Base-by-base conservation (phyloP, 208 protist species). In the Leishmania lainsoni region DNA sequence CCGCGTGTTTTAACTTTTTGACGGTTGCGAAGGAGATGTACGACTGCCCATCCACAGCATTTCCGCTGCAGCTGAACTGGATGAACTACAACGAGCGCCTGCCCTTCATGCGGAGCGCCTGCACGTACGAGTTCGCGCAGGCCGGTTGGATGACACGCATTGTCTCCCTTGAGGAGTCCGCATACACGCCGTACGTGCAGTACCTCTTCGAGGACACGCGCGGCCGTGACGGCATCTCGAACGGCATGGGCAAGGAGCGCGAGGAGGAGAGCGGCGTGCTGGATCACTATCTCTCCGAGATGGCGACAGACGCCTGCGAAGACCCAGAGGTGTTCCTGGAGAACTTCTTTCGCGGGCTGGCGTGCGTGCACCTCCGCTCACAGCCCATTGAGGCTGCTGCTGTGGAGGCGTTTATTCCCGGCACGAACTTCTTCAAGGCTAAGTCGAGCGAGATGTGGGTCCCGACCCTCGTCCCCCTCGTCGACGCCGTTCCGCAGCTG, bases 401-500 rank as follows among this genome's bases (percentile, higher is more conserved):
- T 14, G 88, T 97, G 48, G 79, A 79, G 63, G 54, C 75, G 49
- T 95, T 85, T 81, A 89, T 97, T 35, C 87, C 87, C 0, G 94
- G 94, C 12, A 95, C 92, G 6, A 92, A 96, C 76, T 97, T 97
- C 80, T 97, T 96, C 79, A 97, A 97, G 73, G 89, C 90, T 2
- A 94, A 94, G 83, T 86, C 83, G 77, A 79, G 75, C 22, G 92
- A 97, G 54, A 97, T 97, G 92, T 90, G 89, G 80, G 92, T 95
- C 65, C 94, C 94, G 48, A 96, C 94, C 5, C 89, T 97, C 12
- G 93, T 97, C 76, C 94, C 92, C 0, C 91, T 97, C 42, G 87
- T 96, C 9, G 94, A 97, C 77, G 83, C 87, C 12, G 87, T 96
- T 20, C 90, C 93, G 22, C 94, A 97, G 85, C 81, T 90, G 39